These are phyloP conservation scores for Closterium sp. DNA, from an alignment of 139 green algal species.

Conservation along the genomic window DNA sequence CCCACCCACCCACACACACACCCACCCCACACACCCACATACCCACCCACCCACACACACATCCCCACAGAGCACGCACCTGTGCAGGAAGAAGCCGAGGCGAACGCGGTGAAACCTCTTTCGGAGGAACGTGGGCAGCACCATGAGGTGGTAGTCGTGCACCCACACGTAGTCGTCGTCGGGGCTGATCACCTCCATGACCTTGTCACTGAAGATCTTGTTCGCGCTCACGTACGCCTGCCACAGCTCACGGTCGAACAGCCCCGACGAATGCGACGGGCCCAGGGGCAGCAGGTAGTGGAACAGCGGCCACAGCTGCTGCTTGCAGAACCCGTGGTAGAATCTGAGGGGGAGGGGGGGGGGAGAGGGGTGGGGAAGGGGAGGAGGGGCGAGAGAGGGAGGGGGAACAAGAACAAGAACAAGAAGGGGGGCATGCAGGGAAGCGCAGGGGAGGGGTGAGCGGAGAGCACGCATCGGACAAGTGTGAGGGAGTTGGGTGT, in stretches of 20 bases:
- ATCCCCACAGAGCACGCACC: background rate
- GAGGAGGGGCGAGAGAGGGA: background rate
- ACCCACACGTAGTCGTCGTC: constrained; percentile 94
- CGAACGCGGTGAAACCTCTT: constrained; percentile 59
- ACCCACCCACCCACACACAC: too few relatives aligned
- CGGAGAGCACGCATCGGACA: too few relatives aligned
- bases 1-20: too few relatives aligned
- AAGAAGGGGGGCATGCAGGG: too few relatives aligned
- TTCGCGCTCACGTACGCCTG: constrained; percentile 95
- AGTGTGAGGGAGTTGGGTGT: too few relatives aligned
- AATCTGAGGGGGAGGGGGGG: constrained; percentile 20
- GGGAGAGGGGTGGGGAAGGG: background rate
- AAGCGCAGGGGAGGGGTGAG: too few relatives aligned
- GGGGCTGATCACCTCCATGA: constrained; percentile 60
- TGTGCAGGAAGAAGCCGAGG: constrained; percentile 55
- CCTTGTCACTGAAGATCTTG: constrained; percentile 74
- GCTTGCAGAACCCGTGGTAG: constrained; percentile 98
- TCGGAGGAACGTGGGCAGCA: constrained; percentile 87
- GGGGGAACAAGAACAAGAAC: background rate
- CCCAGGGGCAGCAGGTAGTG: constrained; percentile 94
- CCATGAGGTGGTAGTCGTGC: constrained; percentile 98
- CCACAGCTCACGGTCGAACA: constrained; percentile 89
- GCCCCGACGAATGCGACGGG: constrained; percentile 54
- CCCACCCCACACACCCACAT: too few relatives aligned
- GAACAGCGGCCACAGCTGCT: constrained; percentile 96